These are phyloP conservation scores for Aspergillus quadrilineatus DNA, from an alignment of 2,329 filamentous ascomycete genomes.

Conservation along the genomic window DNA sequence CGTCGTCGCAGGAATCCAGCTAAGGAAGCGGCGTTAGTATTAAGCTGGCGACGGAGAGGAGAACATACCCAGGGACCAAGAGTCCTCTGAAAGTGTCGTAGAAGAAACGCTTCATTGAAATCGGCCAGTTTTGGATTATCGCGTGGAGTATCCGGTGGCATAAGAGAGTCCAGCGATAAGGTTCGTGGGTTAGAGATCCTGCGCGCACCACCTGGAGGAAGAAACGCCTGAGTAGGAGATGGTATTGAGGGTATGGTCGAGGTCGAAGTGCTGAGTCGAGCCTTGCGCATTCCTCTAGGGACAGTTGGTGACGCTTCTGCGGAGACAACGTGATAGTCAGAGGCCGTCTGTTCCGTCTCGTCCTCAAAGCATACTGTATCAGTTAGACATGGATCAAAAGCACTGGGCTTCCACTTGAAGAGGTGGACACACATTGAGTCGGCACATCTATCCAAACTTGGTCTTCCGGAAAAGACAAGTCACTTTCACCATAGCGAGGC, in stretches of 20 bases:
- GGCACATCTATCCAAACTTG: constrained; percentile 35
- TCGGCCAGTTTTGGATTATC: constrained; percentile 27
- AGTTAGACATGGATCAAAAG: constrained; percentile 7
- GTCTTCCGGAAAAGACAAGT: constrained; percentile 34
- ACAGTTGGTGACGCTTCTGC: constrained; percentile 17
- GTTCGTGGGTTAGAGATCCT: constrained; percentile 18
- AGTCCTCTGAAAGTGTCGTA: constrained; percentile 34
- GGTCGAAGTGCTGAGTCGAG: constrained; percentile 27
- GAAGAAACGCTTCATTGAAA: constrained; percentile 35
- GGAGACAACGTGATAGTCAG: constrained; percentile 34
- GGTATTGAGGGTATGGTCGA: constrained; percentile 22
- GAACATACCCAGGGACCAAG: constrained; percentile 33
- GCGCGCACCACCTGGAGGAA: constrained; percentile 8
- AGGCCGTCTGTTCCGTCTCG: constrained; percentile 36
- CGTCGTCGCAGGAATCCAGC: constrained; percentile 35
- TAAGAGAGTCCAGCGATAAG: constrained; percentile 20
- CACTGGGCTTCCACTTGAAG: neutral
- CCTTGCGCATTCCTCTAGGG: constrained; percentile 26
- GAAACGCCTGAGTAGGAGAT: constrained; percentile 17
- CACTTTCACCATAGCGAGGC: constrained; percentile 37
- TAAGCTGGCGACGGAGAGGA: neutral
- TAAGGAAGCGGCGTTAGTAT: constrained; percentile 18
- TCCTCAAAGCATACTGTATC: constrained; percentile 35
- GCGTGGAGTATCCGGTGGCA: constrained; percentile 20
- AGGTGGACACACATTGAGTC: constrained; percentile 27